Conservation (phyloP, 192 early-diverging fungal genomes). For the Entomortierella beljakovae region DNA sequence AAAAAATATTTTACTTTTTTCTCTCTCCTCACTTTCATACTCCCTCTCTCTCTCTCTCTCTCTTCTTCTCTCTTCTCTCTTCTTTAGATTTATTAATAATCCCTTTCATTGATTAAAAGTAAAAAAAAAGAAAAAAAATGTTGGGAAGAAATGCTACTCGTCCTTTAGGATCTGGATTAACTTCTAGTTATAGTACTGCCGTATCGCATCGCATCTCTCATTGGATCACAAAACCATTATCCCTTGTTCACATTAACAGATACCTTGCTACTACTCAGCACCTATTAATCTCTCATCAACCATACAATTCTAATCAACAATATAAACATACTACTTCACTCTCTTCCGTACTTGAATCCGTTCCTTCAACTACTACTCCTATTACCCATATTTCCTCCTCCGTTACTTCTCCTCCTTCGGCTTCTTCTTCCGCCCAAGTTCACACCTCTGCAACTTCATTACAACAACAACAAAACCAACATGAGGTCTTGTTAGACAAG, state of each 20-base stretch:
- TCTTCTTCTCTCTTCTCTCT: not conserved
- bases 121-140: too few relatives aligned
- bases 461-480: conserved; percentile 33
- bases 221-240: conserved; percentile 40
- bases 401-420: not conserved
- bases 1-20: too few relatives aligned
- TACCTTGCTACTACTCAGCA: conserved; percentile 37
- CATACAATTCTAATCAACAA: not conserved
- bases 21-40: not conserved
- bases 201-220: conserved; percentile 45
- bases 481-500: not conserved
- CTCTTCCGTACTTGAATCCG: not conserved
- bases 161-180: conserved; percentile 35
- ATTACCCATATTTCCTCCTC: not conserved
- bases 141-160: conserved; percentile 43
- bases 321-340: not conserved
- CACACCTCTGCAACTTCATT: conserved; percentile 28
- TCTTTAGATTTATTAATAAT: not conserved
- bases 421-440: not conserved
- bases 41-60: not conserved
- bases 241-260: conserved; percentile 39
- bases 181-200: conserved; percentile 24
- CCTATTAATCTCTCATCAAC: conserved; percentile 16
- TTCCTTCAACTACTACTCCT: not conserved
- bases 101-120: too few relatives aligned